Evolutionary conservation across 2,329 filamentous ascomycete species (phyloP), one percentile per base, ranked within the genome.

Genomic region (Setomelanomma holmii): DNA sequence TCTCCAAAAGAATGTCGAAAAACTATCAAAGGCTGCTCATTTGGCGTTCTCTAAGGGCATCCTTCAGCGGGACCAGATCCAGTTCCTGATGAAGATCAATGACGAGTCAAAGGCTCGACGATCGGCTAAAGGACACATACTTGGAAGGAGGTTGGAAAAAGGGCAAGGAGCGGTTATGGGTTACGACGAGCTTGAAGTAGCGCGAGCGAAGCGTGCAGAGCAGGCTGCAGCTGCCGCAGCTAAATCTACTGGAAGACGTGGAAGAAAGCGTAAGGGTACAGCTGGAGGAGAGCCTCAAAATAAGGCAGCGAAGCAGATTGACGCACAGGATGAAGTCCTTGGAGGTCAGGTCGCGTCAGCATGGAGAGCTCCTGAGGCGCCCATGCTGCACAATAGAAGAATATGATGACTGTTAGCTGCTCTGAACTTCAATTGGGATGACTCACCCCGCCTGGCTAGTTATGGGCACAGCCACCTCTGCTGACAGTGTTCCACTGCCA

Each of bases 21-120:
- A n/a, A n/a, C n/a, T n/a, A n/a, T n/a, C 50, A 11, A 62, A 55
- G 30, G 68, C 70, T 35, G 56, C 61, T 48, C 44, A 67, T 56
- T 53, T 52, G 49, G 61, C 58, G 14, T 63, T 66, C 51, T 19
- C 39, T 12, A 41, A 41, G 20, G 6, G 39, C 4, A 42, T 42
- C 11, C 52, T 60, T 17, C 36, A 66, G 41, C 12, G 30, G 45
- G 60, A 73, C 27, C 56, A 64, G 40, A 70, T 63, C 49, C 43
- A 49, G 43, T 61, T 69, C 55, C 60, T 74, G 20, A 44, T 51
- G n/a, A 39, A 39, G 35, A 65, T 69, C 16, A 67, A 70, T 42
- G 63, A 68, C 54, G 56, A 70, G 63, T 57, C 57, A 11, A 20
- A 39, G 36, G 17, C 20, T 19, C 17, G 36, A 19, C 12, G 36